These are phyloP conservation scores for Plasmodium coatneyi DNA, from an alignment of 169 alveolate species.

Conservation along the genomic window DNA sequence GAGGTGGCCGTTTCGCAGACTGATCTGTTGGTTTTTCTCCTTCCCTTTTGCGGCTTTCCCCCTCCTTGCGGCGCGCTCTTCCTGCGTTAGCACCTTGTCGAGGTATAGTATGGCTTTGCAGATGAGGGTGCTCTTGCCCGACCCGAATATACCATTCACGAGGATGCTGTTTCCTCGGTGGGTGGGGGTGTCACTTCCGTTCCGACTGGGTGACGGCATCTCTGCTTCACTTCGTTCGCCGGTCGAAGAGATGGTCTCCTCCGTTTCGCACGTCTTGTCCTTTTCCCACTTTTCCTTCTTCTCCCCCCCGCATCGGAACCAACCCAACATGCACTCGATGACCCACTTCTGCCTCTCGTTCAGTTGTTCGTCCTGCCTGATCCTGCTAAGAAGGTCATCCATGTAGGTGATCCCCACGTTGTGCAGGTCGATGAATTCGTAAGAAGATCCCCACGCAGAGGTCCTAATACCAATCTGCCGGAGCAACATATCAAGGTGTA, in stretches of 20 bases:
- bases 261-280: neutral
- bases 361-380: neutral
- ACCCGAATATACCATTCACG: slow-evolving; percentile 66
- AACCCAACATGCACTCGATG: neutral
- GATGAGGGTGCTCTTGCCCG: slow-evolving; percentile 61
- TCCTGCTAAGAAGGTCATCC: neutral
- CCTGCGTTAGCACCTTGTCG: slow-evolving; percentile 14
- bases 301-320: slow-evolving; percentile 11
- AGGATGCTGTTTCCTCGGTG: slow-evolving; percentile 4
- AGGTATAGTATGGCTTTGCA: slow-evolving; percentile 20
- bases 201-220: neutral
- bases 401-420: neutral
- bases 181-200: neutral
- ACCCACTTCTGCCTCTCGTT: slow-evolving; percentile 34
- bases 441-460: neutral
- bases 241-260: neutral
- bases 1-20: neutral
- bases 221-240: neutral
- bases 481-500: neutral
- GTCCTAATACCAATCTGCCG: slow-evolving; percentile 4
- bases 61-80: neutral
- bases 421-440: neutral
- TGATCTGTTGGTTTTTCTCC: neutral
- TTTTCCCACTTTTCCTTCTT: neutral
- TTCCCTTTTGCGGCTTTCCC: neutral